These are phyloP conservation scores for Ceratobasidium sp. DNA, from an alignment of 1,284 basidiomycete genomes.

Conservation along the genomic window DNA sequence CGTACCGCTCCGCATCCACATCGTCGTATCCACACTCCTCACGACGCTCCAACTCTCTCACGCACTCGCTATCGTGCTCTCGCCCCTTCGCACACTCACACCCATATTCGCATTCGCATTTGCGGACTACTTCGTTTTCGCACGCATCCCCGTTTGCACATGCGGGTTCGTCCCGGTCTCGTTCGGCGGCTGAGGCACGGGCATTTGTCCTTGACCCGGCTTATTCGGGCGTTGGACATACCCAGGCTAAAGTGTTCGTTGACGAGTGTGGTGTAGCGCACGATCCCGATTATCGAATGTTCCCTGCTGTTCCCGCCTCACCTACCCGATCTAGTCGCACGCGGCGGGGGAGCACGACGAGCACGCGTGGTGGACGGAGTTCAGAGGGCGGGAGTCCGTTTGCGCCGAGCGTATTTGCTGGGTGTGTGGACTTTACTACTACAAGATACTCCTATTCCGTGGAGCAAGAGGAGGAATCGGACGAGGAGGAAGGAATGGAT, in stretches of 20 bases:
- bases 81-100: background rate
- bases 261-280: conserved; percentile 35
- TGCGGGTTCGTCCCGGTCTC: conserved; percentile 21
- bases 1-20: conserved; percentile 24
- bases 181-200: conserved; percentile 41
- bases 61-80: background rate
- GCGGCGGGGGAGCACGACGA: conserved; percentile 26
- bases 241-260: conserved; percentile 24
- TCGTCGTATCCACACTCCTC: conserved; percentile 21
- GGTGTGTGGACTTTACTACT: conserved; percentile 26
- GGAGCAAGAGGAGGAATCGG: conserved; percentile 10
- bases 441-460: background rate
- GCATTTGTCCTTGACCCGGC: conserved; percentile 40
- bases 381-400: conserved; percentile 24
- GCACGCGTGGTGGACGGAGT: conserved; percentile 21
- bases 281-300: conserved; percentile 42
- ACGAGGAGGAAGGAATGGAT: conserved; percentile 23
- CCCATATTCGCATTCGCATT: conserved; percentile 3
- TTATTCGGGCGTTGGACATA: conserved; percentile 27
- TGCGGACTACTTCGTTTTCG: conserved; percentile 21
- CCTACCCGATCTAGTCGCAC: conserved; percentile 11
- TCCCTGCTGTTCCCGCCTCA: conserved; percentile 3
- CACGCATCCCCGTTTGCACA: conserved; percentile 21
- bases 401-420: conserved; percentile 36
- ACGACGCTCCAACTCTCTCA: conserved; percentile 18